Conservation (phyloP, 345 rosid genomes). For the Syzygium grande region DNA sequence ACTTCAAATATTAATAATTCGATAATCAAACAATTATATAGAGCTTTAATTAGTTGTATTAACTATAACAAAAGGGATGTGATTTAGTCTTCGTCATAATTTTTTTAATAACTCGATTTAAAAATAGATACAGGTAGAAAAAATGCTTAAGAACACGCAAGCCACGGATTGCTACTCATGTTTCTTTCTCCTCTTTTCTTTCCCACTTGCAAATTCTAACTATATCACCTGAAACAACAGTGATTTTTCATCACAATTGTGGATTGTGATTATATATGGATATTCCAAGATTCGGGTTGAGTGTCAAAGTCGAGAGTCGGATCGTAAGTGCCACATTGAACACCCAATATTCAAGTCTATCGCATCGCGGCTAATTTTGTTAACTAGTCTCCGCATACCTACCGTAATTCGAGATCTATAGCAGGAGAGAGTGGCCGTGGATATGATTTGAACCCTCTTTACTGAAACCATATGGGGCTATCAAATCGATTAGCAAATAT, state of each 20-base stretch:
- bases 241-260: background rate
- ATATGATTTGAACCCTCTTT: background rate
- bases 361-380: background rate
- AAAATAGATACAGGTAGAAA: background rate
- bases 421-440: background rate
- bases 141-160: background rate
- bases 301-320: no score
- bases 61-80: background rate
- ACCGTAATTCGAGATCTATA: background rate
- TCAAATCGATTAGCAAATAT: background rate
- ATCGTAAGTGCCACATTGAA: no score
- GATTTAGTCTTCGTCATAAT: background rate
- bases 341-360: no score
- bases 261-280: no score
- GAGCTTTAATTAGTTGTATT: no score
- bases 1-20: background rate
- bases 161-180: background rate
- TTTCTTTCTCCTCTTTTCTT: background rate
- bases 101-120: background rate
- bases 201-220: background rate
- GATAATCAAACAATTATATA: no score
- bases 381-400: background rate
- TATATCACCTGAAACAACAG: rapidly evolving
- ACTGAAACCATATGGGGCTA: background rate
- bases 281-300: no score